Conservation (phyloP, 495 filamentous ascomycete species). For the Annulohypoxylon nitens region DNA sequence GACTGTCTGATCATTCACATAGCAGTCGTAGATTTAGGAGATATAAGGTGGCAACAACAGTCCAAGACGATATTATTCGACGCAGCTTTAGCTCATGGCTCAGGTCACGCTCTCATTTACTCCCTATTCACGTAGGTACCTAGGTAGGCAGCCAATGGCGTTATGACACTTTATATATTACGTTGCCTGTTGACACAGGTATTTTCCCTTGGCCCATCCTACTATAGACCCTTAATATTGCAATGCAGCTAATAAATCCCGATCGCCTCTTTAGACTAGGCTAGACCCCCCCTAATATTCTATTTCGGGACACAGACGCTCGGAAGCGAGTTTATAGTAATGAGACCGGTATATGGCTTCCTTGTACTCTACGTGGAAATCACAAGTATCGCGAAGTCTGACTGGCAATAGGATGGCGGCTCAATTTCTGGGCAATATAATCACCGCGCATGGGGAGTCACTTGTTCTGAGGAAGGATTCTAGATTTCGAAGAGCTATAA, state of each 20-base stretch:
- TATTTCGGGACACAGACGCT: background rate
- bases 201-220: slow-evolving; percentile 20
- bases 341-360: slow-evolving; percentile 15
- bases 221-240: slow-evolving; percentile 31
- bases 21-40: too few species aligned
- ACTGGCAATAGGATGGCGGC: slow-evolving; percentile 33
- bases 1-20: background rate
- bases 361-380: slow-evolving; percentile 7
- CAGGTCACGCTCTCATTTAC: background rate
- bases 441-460: slow-evolving; percentile 7
- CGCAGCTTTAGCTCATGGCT: too few species aligned
- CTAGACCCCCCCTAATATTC: slow-evolving; percentile 26
- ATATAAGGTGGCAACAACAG: background rate
- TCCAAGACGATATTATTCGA: too few species aligned
- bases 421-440: slow-evolving; percentile 40
- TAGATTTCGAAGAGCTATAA: background rate
- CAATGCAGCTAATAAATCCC: slow-evolving; percentile 30
- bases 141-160: slow-evolving; percentile 12
- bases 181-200: background rate
- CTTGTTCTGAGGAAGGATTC: slow-evolving; percentile 16
- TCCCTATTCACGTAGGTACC: background rate
- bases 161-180: slow-evolving; percentile 1
- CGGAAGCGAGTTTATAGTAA: slow-evolving; percentile 15
- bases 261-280: slow-evolving; percentile 38
- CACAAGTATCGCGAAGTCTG: background rate